phyloP scores from a whole-genome alignment of 1,284 basidiomycete species.

The Irpex lacteus region DNA sequence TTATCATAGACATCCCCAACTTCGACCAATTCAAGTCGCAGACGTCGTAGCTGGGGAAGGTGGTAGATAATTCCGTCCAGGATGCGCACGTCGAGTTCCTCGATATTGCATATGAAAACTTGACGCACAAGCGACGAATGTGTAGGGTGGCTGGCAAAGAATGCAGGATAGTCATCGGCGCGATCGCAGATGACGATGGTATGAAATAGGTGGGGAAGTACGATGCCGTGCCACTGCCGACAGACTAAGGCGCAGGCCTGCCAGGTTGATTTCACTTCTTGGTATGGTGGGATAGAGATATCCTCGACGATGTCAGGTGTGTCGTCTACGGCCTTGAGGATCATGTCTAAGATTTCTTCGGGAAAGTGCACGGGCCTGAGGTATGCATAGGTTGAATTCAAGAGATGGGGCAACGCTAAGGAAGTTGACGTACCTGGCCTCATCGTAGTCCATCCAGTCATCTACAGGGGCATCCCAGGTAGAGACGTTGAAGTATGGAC shows the following conservation, averaged over 20 bases:
- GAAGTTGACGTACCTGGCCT: too few relatives aligned
- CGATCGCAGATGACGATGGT: neutral
- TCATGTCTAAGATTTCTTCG: neutral
- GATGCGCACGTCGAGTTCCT: neutral
- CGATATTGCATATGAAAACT: neutral
- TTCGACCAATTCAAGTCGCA: neutral
- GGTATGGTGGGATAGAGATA: neutral
- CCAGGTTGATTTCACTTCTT: neutral
- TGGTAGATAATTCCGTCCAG: neutral
- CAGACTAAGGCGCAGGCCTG: neutral
- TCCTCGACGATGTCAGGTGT: neutral
- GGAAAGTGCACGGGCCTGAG: neutral
- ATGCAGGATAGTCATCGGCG: neutral
- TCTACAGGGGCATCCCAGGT: too few relatives aligned
- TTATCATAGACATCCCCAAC: neutral
- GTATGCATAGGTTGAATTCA: too few relatives aligned
- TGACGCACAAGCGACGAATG: neutral
- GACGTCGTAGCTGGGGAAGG: neutral
- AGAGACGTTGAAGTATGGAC: too few relatives aligned
- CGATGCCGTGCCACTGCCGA: neutral
- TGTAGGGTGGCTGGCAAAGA: neutral
- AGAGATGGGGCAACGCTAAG: too few relatives aligned
- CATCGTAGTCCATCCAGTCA: too few relatives aligned
- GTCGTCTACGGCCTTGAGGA: neutral
- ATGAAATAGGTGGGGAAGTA: neutral